A percentile compares a stretch with the other conserved stretches of the same genome.
Evolutionary conservation across 2,329 filamentous ascomycete species (phyloP).

Genomic region (Venturia effusa): DNA sequence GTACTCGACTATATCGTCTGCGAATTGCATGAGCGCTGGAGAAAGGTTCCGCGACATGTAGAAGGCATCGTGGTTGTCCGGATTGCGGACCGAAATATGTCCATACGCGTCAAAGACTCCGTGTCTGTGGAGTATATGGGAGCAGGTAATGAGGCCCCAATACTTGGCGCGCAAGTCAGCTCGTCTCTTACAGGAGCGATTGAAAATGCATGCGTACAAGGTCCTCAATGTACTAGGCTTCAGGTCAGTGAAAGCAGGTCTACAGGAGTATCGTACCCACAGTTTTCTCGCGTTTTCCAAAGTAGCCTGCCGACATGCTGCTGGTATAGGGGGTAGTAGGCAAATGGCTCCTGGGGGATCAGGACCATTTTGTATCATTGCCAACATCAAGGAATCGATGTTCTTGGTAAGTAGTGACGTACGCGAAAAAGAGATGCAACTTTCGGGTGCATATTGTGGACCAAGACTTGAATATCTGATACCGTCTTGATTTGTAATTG

Average conservation of each 20-base stretch:
- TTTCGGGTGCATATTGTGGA: background rate
- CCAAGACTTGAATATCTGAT: background rate
- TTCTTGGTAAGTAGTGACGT: background rate
- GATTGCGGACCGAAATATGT: constrained; percentile 25
- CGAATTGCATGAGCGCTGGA: constrained; percentile 31
- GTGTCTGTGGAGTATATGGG: constrained; percentile 25
- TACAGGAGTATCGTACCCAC: background rate
- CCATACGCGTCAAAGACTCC: constrained; percentile 24
- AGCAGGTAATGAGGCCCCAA: constrained; percentile 22
- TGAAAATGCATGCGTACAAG: background rate
- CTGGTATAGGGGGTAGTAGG: background rate
- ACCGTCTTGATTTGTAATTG: background rate
- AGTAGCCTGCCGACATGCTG: constrained; percentile 19
- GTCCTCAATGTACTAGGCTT: background rate
- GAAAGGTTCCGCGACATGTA: constrained; percentile 34
- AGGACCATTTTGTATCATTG: background rate
- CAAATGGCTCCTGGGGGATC: background rate
- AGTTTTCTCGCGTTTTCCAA: constrained; percentile 27
- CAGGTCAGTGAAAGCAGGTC: constrained; percentile 18
- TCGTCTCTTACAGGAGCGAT: background rate
- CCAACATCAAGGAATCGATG: background rate
- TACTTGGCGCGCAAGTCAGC: background rate
- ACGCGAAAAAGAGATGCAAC: background rate
- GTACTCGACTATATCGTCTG: constrained; percentile 34
- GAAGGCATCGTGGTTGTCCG: constrained; percentile 27